A percentile compares a stretch with the other conserved stretches of the same genome.
Conservation (phyloP, 176 grass and related monocot genomes). For the Canna indica region DNA sequence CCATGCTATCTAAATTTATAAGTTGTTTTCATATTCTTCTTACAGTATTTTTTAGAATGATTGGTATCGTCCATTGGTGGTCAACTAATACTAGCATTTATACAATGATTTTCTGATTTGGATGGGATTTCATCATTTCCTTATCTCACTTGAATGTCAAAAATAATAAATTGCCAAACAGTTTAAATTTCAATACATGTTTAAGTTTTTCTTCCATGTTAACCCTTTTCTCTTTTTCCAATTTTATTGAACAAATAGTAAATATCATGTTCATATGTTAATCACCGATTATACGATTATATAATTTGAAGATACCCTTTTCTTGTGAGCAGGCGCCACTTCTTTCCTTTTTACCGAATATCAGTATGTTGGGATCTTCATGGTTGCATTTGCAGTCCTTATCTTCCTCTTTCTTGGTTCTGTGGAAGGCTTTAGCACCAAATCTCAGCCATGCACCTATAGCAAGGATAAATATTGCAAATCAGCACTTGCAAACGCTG, state of each 20-base stretch:
- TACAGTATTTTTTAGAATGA: too few relatives aligned
- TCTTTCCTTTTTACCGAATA: conserved; percentile 72
- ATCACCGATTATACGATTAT: background rate
- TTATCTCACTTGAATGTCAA: too few relatives aligned
- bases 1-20: too few relatives aligned
- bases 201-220: too few relatives aligned
- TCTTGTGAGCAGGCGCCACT: conserved; percentile 36
- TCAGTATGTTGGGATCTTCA: conserved; percentile 61
- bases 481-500: conserved; percentile 31
- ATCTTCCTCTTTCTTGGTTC: conserved; percentile 78
- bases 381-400: conserved; percentile 60
- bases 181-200: too few relatives aligned
- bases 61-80: too few relatives aligned
- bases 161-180: too few relatives aligned
- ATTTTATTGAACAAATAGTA: background rate
- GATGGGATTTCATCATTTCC: too few relatives aligned
- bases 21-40: too few relatives aligned
- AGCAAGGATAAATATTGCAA: conserved; percentile 34
- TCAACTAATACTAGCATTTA: too few relatives aligned
- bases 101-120: too few relatives aligned
- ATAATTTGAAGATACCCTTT: conserved; percentile 14
- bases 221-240: too few relatives aligned
- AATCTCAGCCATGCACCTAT: conserved; percentile 46
- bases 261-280: background rate
- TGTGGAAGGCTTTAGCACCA: conserved; percentile 66